These are phyloP conservation scores for Malus sieversii DNA, from an alignment of 306 rosid genomes.

Conservation along the genomic window DNA sequence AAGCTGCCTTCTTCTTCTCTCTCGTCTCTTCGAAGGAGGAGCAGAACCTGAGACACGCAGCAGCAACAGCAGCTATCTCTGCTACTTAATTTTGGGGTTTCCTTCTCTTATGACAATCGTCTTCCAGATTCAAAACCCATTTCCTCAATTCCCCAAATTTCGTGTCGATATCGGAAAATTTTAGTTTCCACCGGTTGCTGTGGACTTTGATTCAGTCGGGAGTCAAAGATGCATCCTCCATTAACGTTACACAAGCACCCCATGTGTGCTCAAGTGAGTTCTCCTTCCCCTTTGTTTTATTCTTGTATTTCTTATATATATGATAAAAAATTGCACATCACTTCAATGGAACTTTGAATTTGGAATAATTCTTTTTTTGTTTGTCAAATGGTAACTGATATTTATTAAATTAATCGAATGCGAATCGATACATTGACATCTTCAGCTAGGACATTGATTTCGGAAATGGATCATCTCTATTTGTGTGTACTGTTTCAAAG, in stretches of 20 bases:
- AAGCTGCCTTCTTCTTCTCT: too few relatives aligned
- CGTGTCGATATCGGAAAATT: background rate
- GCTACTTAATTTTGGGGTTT: too few relatives aligned
- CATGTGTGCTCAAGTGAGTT: conserved; percentile 80
- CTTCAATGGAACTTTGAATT: background rate
- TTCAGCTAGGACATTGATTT: background rate
- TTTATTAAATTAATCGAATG: background rate
- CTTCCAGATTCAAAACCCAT: background rate
- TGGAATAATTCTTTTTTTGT: background rate
- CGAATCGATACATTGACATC: too few relatives aligned
- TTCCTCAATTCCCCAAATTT: background rate
- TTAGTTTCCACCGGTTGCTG: conserved; percentile 17
- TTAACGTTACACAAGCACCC: conserved; percentile 91
- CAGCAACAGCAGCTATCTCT: too few relatives aligned
- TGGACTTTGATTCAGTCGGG: conserved; percentile 17
- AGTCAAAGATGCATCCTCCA: conserved; percentile 70
- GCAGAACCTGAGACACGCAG: too few relatives aligned
- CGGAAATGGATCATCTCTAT: background rate
- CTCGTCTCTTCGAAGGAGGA: too few relatives aligned
- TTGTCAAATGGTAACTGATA: background rate
- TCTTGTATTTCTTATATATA: background rate
- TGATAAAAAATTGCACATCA: background rate
- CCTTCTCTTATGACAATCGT: too few relatives aligned
- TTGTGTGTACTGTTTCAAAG: background rate
- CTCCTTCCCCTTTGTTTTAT: background rate